phyloP scores from a whole-genome alignment of 441 rosid genomes.

The Raphanus hybrid region DNA sequence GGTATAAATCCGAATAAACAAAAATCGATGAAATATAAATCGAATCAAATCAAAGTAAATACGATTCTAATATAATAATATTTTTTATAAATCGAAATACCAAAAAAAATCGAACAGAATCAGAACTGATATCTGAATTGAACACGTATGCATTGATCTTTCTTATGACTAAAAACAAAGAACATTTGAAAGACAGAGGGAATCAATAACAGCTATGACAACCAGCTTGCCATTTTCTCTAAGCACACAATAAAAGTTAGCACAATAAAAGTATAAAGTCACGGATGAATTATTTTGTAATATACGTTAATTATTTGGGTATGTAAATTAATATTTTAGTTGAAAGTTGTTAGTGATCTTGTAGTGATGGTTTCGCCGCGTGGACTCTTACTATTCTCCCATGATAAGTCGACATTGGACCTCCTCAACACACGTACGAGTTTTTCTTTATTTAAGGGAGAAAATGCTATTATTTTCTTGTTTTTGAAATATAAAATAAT shows the following conservation, averaged over 20 bases:
- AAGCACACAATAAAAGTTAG: slow-evolving; percentile 22
- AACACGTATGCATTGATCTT: not conserved
- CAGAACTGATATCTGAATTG: too few species aligned
- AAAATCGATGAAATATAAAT: too few species aligned
- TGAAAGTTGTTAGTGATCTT: slow-evolving; percentile 36
- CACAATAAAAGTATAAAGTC: slow-evolving; percentile 37
- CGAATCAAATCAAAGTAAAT: too few species aligned
- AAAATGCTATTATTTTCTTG: not conserved
- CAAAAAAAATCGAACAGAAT: too few species aligned
- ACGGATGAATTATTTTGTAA: slow-evolving; percentile 28
- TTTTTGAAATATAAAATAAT: not conserved
- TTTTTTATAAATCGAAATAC: too few species aligned
- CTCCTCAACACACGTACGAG: slow-evolving; percentile 35
- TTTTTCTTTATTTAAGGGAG: slow-evolving; percentile 5
- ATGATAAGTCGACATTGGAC: slow-evolving; percentile 31
- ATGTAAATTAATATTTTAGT: slow-evolving; percentile 25
- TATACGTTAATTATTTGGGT: slow-evolving; percentile 5
- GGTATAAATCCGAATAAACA: too few species aligned
- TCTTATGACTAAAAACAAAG: slow-evolving; percentile 4
- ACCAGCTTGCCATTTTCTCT: slow-evolving; percentile 42
- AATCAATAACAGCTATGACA: slow-evolving; percentile 40
- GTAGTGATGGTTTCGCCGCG: slow-evolving; percentile 45
- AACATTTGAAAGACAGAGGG: not conserved
- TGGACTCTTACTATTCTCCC: slow-evolving; percentile 41
- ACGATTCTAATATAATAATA: too few species aligned